These are phyloP conservation scores for Neohortaea acidophila DNA, from an alignment of 495 filamentous ascomycete species.

Conservation along the genomic window DNA sequence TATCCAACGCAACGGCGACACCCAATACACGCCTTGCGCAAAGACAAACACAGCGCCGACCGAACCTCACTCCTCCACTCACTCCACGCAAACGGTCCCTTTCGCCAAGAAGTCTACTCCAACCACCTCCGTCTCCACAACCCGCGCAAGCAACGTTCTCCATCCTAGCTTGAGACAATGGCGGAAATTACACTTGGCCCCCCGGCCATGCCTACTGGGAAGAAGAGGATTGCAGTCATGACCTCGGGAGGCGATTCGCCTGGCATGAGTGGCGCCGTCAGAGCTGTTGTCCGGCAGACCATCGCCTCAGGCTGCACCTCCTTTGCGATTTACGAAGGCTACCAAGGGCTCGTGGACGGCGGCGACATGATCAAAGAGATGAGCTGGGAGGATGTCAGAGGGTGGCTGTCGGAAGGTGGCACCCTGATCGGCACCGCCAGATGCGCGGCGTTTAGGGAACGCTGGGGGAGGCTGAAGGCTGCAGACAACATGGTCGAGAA, in stretches of 20 bases:
- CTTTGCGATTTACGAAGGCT: slow-evolving; percentile 87
- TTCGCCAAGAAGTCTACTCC: too few relatives aligned
- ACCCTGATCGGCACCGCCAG: slow-evolving; percentile 94
- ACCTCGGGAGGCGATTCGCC: slow-evolving; percentile 95
- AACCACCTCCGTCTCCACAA: too few relatives aligned
- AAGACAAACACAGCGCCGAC: too few relatives aligned
- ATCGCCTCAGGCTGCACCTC: slow-evolving; percentile 76
- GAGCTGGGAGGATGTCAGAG: slow-evolving; percentile 88
- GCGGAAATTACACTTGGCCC: slow-evolving; percentile 9
- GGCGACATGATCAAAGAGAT: slow-evolving; percentile 74
- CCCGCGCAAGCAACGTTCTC: too few relatives aligned
- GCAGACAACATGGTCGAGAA: slow-evolving; percentile 87
- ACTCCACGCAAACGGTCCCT: too few relatives aligned
- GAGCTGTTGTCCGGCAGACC: slow-evolving; percentile 85
- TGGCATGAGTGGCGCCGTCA: slow-evolving; percentile 91
- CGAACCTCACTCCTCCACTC: too few relatives aligned
- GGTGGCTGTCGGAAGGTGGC: slow-evolving; percentile 85
- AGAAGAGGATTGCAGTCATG: slow-evolving; percentile 84
- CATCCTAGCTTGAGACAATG: too few relatives aligned
- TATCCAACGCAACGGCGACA: too few relatives aligned
- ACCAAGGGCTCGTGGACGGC: slow-evolving; percentile 85
- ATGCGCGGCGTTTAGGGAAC: slow-evolving; percentile 76
- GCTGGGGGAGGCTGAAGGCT: slow-evolving; percentile 61
- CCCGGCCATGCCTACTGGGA: slow-evolving; percentile 18
- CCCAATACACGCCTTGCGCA: too few relatives aligned